These are phyloP conservation scores for Linum tenue DNA, from an alignment of 345 rosid species.

Conservation along the genomic window DNA sequence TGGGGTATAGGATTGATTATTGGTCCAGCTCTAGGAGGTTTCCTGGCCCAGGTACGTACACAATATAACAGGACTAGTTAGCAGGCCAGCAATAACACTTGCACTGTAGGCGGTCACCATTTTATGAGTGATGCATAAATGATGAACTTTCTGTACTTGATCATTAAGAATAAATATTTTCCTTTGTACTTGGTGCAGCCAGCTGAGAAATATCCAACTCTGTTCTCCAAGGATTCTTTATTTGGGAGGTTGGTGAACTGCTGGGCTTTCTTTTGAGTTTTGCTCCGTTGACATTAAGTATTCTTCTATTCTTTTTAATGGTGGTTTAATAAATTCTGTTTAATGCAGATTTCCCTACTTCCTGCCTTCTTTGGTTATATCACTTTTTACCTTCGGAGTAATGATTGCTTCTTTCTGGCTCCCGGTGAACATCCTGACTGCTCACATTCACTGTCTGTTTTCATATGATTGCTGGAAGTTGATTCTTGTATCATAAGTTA, in stretches of 20 bases:
- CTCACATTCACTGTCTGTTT: neutral
- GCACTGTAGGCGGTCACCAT: too few species aligned
- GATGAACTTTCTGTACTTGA: neutral
- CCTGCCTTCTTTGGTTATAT: conserved; percentile 65
- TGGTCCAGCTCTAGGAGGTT: conserved; percentile 85
- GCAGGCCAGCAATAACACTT: neutral
- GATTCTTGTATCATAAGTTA: neutral
- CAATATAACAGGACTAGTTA: neutral
- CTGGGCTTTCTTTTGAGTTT: neutral
- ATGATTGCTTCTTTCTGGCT: conserved; percentile 38
- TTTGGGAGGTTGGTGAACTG: conserved; percentile 46
- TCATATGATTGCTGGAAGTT: neutral
- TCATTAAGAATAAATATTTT: neutral
- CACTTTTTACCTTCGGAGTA: conserved; percentile 42
- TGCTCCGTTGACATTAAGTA: neutral
- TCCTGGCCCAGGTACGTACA: conserved; percentile 58
- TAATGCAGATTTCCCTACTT: conserved; percentile 66
- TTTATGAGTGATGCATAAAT: too few species aligned
- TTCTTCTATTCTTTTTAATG: neutral
- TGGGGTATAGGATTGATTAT: conserved; percentile 71
- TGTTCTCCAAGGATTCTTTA: conserved; percentile 41
- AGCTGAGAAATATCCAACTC: conserved; percentile 49
- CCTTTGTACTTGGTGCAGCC: conserved; percentile 35
- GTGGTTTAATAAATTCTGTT: conserved; percentile 5
- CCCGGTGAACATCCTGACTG: conserved; percentile 32